Evolutionary conservation across 2,329 filamentous ascomycete species (phyloP), one percentile per base, ranked within the genome.

Genomic region (Cytospora mali): DNA sequence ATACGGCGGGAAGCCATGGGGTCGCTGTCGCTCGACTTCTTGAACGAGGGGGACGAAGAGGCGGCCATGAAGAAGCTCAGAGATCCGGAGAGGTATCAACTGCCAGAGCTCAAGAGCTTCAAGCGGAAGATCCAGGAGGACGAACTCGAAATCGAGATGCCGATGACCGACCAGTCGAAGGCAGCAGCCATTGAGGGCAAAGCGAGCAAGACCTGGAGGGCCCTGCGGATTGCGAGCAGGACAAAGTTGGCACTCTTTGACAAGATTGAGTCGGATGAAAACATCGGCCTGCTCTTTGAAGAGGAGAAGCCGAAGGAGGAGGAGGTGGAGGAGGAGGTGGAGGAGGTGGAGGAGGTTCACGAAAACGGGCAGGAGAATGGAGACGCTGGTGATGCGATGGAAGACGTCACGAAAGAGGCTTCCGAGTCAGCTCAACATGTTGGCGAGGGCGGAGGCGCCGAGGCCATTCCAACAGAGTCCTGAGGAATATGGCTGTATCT

Each of bases 161-260:
- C 91, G 11, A 84, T 84, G 61, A 86, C 83, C 79, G 77, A 84
- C 75, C 76, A 83, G 62, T 82, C 85, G 57, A 85, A 83, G 67
- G 77, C 78, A 0, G 75, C 76, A 14, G 81, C 85, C 23, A 74
- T 87, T 9, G 90, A 91, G 67, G 84, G 88, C 61, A 96, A 96
- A 74, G 87, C 89, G 23, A 97, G 92, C 78, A 94, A 96, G 75
- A 90, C 88, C 62, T 99, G 95, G 95, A 86, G 93, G 68, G 91
- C 92, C 6, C 79, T 99, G 66, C 87, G 95, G 58, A 85, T 96
- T 67, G 90, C 92, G 11, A 88, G 90, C 61, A 87, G 86, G 67
- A 87, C 82, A 62, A 90, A 89, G 69, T 83, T 98, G 68, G 84
- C 86, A 51, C 79, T 87, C 23, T 95, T 98, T 74, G 93, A 98